These are phyloP conservation scores for Ascochyta viciae-villosae DNA, from an alignment of 2,329 filamentous ascomycete genomes.

Conservation along the genomic window DNA sequence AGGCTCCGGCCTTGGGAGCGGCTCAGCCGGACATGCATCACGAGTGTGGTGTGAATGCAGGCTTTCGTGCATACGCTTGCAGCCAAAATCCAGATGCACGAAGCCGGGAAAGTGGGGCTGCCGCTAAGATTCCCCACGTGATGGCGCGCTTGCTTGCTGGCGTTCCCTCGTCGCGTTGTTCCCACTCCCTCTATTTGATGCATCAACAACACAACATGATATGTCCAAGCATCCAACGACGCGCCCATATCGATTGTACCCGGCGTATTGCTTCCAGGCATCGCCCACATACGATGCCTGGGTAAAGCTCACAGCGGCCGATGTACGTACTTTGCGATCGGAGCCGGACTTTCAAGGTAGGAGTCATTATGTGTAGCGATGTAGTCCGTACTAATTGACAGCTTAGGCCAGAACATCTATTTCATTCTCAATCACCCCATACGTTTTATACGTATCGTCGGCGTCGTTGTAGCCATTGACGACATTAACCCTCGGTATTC, in stretches of 20 bases:
- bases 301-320: conserved; percentile 65
- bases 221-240: conserved; percentile 35
- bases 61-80: conserved; percentile 2
- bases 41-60: conserved; percentile 9
- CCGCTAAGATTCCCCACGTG: conserved; percentile 2
- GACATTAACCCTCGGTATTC: conserved; percentile 50
- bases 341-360: conserved; percentile 61
- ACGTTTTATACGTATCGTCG: conserved; percentile 56
- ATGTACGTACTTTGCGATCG: conserved; percentile 61
- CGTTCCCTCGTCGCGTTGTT: conserved; percentile 25
- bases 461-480: conserved; percentile 54
- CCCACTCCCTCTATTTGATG: conserved; percentile 12
- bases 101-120: conserved; percentile 8
- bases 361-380: neutral
- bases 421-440: conserved; percentile 63
- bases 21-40: conserved; percentile 34
- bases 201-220: conserved; percentile 37
- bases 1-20: conserved; percentile 29
- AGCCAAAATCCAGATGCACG: neutral
- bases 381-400: neutral
- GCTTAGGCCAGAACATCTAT: conserved; percentile 61
- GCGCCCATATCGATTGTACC: conserved; percentile 55
- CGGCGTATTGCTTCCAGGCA: conserved; percentile 64
- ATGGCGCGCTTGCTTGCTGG: neutral
- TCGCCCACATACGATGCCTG: conserved; percentile 69